These are phyloP conservation scores for Gymnopus androsaceus DNA, from an alignment of 1,284 basidiomycete species.

Conservation along the genomic window DNA sequence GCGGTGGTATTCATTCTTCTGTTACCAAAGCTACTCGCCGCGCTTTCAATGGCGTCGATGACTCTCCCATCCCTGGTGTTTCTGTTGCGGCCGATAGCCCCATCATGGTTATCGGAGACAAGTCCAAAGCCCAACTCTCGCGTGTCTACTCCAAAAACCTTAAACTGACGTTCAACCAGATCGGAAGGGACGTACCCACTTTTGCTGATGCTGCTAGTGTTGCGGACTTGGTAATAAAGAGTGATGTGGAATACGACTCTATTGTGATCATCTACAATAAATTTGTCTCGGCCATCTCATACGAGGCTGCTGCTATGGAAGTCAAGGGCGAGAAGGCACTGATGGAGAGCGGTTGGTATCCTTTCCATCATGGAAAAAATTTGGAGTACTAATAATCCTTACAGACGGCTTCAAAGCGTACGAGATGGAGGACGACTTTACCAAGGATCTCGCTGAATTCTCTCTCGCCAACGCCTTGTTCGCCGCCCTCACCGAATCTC, in stretches of 20 bases:
- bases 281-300: conserved; percentile 93
- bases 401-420: conserved; percentile 86
- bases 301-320: conserved; percentile 79
- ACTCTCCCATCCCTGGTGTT: conserved; percentile 62
- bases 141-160: conserved; percentile 72
- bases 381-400: conserved; percentile 1
- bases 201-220: conserved; percentile 95
- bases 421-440: conserved; percentile 95
- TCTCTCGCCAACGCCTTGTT: conserved; percentile 96
- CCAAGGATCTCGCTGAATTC: conserved; percentile 95
- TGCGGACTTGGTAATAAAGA: conserved; percentile 90
- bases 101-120: conserved; percentile 93
- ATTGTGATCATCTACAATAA: conserved; percentile 93
- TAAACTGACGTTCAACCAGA: conserved; percentile 92
- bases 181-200: conserved; percentile 95
- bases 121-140: conserved; percentile 92
- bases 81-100: conserved; percentile 62
- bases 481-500: conserved; percentile 91
- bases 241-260: conserved; percentile 86
- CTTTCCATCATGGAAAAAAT: not conserved
- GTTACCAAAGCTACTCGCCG: conserved; percentile 88
- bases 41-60: conserved; percentile 53
- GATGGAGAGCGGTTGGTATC: conserved; percentile 70
- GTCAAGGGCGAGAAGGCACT: conserved; percentile 83
- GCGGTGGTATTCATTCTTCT: conserved; percentile 99